phyloP scores from a whole-genome alignment of 2,329 filamentous ascomycete species.

The Fusarium stilboides region DNA sequence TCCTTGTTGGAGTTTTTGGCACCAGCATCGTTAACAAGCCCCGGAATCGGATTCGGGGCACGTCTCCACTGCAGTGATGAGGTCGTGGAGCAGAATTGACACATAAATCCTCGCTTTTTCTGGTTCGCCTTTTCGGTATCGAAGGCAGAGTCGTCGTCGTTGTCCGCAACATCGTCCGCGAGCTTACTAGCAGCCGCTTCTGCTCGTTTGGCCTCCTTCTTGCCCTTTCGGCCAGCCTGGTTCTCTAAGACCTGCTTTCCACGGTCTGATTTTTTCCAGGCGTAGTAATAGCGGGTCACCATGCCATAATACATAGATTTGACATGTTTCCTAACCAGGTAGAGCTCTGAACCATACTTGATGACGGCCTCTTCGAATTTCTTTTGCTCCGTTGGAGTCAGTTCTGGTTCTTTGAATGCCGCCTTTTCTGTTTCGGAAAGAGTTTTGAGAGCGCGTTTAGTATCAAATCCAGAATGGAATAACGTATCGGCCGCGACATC shows the following conservation, averaged over 20 bases:
- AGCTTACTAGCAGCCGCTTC: slow-evolving; percentile 82
- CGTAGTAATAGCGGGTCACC: slow-evolving; percentile 95
- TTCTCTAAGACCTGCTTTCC: slow-evolving; percentile 92
- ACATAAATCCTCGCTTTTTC: slow-evolving; percentile 88
- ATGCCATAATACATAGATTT: slow-evolving; percentile 84
- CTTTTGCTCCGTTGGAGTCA: slow-evolving; percentile 84
- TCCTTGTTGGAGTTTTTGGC: slow-evolving; percentile 77
- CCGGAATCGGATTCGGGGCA: slow-evolving; percentile 83
- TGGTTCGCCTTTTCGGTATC: slow-evolving; percentile 86
- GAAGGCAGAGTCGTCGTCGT: slow-evolving; percentile 95
- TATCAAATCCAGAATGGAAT: slow-evolving; percentile 79
- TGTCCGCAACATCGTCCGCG: slow-evolving; percentile 92
- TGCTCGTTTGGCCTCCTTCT: slow-evolving; percentile 84
- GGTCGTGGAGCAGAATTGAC: slow-evolving; percentile 91
- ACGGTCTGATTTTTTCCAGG: slow-evolving; percentile 94
- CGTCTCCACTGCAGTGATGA: slow-evolving; percentile 91
- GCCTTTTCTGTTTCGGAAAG: slow-evolving; percentile 78
- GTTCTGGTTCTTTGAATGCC: slow-evolving; percentile 86
- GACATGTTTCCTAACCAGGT: slow-evolving; percentile 86
- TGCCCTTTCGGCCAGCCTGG: slow-evolving; percentile 88
- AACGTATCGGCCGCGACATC: slow-evolving; percentile 86
- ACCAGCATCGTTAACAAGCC: slow-evolving; percentile 75
- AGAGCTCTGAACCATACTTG: slow-evolving; percentile 92
- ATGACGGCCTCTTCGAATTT: slow-evolving; percentile 92
- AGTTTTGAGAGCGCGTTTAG: slow-evolving; percentile 77